phyloP scores from a whole-genome alignment of 208 protist genomes.

The Borovskyia barvae region DNA sequence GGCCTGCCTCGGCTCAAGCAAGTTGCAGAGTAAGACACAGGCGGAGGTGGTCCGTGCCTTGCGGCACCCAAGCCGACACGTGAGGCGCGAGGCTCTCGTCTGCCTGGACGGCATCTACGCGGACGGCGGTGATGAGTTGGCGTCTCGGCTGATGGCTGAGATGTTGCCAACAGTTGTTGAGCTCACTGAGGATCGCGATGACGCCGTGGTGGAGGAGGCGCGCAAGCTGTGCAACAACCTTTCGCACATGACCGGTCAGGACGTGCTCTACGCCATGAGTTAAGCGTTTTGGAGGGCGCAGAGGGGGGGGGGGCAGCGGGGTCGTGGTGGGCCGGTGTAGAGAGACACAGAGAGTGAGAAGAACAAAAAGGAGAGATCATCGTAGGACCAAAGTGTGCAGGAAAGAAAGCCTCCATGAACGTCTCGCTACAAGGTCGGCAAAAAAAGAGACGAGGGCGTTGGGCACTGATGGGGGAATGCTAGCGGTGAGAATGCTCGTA shows the following conservation, averaged over 20 bases:
- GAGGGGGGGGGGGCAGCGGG: no score
- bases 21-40: slow-evolving; percentile 84
- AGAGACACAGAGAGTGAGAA: no score
- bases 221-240: slow-evolving; percentile 79
- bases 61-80: slow-evolving; percentile 71
- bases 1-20: slow-evolving; percentile 57
- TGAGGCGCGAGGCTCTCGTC: slow-evolving; percentile 61
- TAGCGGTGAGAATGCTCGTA: no score
- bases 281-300: slow-evolving; percentile 8
- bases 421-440: no score
- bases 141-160: slow-evolving; percentile 86
- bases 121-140: slow-evolving; percentile 88
- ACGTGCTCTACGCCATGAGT: slow-evolving; percentile 89
- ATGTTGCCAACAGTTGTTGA: slow-evolving; percentile 88
- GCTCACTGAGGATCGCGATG: slow-evolving; percentile 83
- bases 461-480: no score
- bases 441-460: no score
- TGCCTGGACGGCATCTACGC: slow-evolving; percentile 85
- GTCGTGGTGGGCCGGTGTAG: no score
- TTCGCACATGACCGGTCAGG: slow-evolving; percentile 85
- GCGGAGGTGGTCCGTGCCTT: slow-evolving; percentile 74
- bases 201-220: slow-evolving; percentile 78
- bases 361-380: no score
- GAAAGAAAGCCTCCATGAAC: no score
- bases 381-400: no score